Percentiles rank a stretch among this genome's conserved stretches.
Conservation (phyloP, 106 monocot species). For the Dioscorea alata region DNA sequence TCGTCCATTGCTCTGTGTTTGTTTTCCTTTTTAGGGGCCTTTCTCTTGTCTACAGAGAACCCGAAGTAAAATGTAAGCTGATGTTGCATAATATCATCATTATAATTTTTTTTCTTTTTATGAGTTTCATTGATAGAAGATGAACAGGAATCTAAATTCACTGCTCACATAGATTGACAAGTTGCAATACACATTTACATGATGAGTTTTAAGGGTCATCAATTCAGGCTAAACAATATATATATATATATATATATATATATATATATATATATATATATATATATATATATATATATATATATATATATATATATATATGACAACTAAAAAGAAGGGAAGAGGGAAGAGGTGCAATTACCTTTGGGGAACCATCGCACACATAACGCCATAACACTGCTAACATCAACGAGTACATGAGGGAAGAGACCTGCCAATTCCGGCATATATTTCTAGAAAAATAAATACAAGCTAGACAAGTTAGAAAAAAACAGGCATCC, state of each 20-base stretch:
- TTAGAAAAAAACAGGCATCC: no score
- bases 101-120: neutral
- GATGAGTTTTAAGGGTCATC: neutral
- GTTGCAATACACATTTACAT: neutral
- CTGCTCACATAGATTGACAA: neutral
- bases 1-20: conserved; percentile 94
- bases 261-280: no score
- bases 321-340: neutral
- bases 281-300: no score
- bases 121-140: no score
- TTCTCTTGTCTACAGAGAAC: conserved; percentile 37
- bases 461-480: neutral
- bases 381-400: conserved; percentile 78
- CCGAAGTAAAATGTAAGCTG: neutral
- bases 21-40: conserved; percentile 65
- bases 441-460: conserved; percentile 92
- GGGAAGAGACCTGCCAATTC: conserved; percentile 60
- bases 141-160: neutral
- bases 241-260: no score
- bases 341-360: conserved; percentile 6
- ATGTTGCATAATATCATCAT: neutral
- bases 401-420: conserved; percentile 94
- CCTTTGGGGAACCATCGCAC: conserved; percentile 87
- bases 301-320: no score
- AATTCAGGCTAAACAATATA: no score